These are phyloP conservation scores for Penicillium griseofulvum DNA, from an alignment of 2,329 filamentous ascomycete genomes.

Conservation along the genomic window DNA sequence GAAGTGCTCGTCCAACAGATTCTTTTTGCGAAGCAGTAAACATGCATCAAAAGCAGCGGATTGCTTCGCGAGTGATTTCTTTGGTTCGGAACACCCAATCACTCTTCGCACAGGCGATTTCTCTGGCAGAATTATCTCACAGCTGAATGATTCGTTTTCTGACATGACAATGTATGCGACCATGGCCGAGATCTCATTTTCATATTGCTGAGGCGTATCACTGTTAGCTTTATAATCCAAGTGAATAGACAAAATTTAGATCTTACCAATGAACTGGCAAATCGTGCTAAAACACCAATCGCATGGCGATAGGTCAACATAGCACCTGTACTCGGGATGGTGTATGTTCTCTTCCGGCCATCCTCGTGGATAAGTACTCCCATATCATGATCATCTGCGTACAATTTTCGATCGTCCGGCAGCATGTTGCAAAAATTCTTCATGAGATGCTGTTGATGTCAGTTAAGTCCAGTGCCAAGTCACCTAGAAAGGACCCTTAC, in stretches of 20 bases:
- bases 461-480: not conserved
- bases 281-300: conserved; percentile 68
- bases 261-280: conserved; percentile 64
- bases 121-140: conserved; percentile 76
- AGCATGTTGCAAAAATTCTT: conserved; percentile 72
- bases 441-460: conserved; percentile 48
- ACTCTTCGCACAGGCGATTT: conserved; percentile 67
- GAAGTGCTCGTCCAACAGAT: conserved; percentile 70
- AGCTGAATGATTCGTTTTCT: conserved; percentile 61
- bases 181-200: conserved; percentile 48
- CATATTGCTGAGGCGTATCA: conserved; percentile 38
- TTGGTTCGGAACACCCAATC: conserved; percentile 61
- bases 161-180: conserved; percentile 62
- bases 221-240: not conserved
- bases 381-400: conserved; percentile 58
- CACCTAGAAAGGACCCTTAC: conserved; percentile 20
- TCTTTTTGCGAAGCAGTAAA: conserved; percentile 62
- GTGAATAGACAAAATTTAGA: not conserved
- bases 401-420: conserved; percentile 69
- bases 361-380: conserved; percentile 57
- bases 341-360: conserved; percentile 53
- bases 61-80: conserved; percentile 77
- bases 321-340: conserved; percentile 66
- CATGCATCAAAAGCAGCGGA: conserved; percentile 87
- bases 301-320: conserved; percentile 76